Percentiles rank a stretch among this genome's conserved stretches.
These are phyloP conservation scores for Candida maris DNA, from an alignment of 805 yeast species.

Conservation along the genomic window DNA sequence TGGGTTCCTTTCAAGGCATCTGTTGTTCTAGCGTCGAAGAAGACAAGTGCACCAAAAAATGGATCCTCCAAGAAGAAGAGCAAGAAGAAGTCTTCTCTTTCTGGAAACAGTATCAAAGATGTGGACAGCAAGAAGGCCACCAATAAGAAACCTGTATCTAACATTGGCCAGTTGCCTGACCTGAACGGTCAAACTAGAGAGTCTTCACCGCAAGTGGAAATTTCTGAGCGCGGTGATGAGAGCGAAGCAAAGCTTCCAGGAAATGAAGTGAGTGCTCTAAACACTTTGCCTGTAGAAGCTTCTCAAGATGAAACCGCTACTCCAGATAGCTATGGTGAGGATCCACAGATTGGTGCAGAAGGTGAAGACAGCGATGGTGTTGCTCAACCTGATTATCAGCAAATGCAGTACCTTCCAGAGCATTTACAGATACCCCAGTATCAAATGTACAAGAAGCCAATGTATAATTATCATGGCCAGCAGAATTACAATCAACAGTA, in stretches of 20 bases:
- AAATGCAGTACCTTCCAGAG: not conserved
- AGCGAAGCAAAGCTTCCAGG: not conserved
- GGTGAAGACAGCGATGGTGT: not conserved
- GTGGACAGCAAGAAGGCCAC: conserved; percentile 6
- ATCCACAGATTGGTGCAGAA: not conserved
- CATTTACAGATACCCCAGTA: not conserved
- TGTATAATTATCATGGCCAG: conserved; percentile 2
- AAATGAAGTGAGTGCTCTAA: not conserved
- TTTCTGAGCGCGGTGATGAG: not conserved
- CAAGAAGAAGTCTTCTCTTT: conserved; percentile 16
- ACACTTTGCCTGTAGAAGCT: not conserved
- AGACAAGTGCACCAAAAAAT: conserved; percentile 9
- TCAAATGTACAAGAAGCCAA: not conserved
- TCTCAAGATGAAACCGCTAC: not conserved
- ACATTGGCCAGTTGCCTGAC: conserved; percentile 4
- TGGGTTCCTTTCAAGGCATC: conserved; percentile 68
- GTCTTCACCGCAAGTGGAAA: not conserved
- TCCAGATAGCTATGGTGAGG: not conserved
- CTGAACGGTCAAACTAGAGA: conserved; percentile 1
- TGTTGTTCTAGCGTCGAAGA: conserved; percentile 39
- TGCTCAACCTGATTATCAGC: not conserved
- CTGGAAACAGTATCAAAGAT: conserved; percentile 7
- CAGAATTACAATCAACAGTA: conserved; percentile 7
- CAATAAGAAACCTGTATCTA: conserved; percentile 1
- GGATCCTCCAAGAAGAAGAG: conserved; percentile 21